Evolutionary conservation across 1,284 basidiomycete species (phyloP), one percentile per base, ranked within the genome.

Genomic region (Cutaneotrichosporon dermatis): DNA sequence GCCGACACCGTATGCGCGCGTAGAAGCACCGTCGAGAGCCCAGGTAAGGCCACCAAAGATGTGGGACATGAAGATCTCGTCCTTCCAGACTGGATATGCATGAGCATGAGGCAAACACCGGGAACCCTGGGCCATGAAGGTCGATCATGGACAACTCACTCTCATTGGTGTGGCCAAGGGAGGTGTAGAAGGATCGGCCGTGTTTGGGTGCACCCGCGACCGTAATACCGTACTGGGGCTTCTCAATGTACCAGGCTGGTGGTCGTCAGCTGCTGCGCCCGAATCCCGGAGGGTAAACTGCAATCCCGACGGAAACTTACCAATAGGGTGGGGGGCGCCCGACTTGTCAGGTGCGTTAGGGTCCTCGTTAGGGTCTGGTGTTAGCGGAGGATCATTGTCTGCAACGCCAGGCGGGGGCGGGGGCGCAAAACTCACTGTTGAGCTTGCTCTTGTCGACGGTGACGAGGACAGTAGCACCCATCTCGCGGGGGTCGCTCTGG

Each of bases 121-220:
- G 25, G 25, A 25, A 25, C 25, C 25, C 25, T 25, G 25, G 25
- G 25, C 25, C 25, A 25, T 25, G 25, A 25, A 25, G 25, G 25
- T 25, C 25, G 25, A 25, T 2, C 5, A 25, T 7, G 3, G 25
- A 56, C 9, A 40, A 40, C 44, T 55, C 40, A 75, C 73, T 89
- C 66, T 86, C 83, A 67, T 84, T 86, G 58, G 84, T 72, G 71
- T 92, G 89, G 2, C 89, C 89, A 2, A 91, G 80, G 60, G 85
- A 85, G 0, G 89, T 90, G 75, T 89, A 91, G 77, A 88, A 91
- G 63, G 87, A 88, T 46, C 89, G 82, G n/a, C 89, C 89, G 1
- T 84, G 80, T 25, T 79, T 77, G 2, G 75, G 76, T 3, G 78
- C 80, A 11, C 63, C 65, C 9, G 62, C 39, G 15, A 58, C 7